A percentile compares a stretch with the other conserved stretches of the same genome.
Conservation (phyloP, 306 rosid species). For the Purshia tridentata region DNA sequence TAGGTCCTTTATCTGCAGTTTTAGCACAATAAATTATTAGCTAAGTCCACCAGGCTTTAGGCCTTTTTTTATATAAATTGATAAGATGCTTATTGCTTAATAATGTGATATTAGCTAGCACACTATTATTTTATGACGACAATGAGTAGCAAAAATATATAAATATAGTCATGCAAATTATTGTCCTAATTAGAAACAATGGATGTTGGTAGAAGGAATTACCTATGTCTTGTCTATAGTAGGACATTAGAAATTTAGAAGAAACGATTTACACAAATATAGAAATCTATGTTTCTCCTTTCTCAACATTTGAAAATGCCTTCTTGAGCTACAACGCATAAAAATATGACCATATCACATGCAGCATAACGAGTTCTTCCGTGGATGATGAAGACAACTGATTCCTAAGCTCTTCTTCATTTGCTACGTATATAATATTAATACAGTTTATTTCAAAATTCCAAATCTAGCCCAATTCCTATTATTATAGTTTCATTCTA, state of each 20-base stretch:
- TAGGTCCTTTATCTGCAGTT: conserved; percentile 39
- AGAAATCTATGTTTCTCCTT: neutral
- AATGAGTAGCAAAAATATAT: neutral
- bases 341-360: neutral
- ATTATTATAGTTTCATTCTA: neutral
- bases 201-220: conserved; percentile 7
- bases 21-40: conserved; percentile 60
- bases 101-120: neutral
- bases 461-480: neutral
- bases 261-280: neutral
- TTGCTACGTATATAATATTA: neutral
- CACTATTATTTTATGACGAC: neutral
- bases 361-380: neutral
- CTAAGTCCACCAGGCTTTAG: conserved; percentile 31
- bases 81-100: neutral
- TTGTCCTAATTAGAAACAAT: neutral
- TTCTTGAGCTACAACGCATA: neutral
- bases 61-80: conserved; percentile 16
- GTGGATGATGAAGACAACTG: neutral
- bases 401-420: neutral
- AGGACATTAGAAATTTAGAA: neutral
- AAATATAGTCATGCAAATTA: neutral
- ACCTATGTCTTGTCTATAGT: neutral
- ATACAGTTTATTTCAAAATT: neutral
- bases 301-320: neutral